Evolutionary conservation across 805 yeast genomes (phyloP).

Genomic region (Candida krabiensis): DNA sequence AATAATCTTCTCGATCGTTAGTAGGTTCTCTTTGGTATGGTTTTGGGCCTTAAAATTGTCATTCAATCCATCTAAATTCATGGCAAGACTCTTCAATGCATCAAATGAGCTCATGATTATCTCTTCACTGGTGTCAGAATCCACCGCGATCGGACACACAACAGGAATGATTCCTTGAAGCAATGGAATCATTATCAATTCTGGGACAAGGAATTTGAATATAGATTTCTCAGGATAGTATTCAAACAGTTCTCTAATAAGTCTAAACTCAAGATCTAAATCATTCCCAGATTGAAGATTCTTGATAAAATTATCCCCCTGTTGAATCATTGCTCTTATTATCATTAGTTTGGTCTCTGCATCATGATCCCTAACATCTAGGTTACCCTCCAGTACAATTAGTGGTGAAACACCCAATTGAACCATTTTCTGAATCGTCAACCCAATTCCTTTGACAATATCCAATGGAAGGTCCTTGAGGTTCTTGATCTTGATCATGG

Average conservation of each 20-base stretch:
- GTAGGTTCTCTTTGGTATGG: conserved; percentile 29
- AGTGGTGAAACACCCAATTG: conserved; percentile 75
- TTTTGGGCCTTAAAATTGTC: conserved; percentile 12
- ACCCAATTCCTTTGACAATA: conserved; percentile 48
- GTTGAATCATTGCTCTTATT: conserved; percentile 23
- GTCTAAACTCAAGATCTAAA: conserved; percentile 26
- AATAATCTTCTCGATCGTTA: conserved; percentile 78
- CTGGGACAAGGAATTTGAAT: conserved; percentile 33
- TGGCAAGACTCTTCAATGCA: conserved; percentile 39
- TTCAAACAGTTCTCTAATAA: conserved; percentile 40
- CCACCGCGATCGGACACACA: conserved; percentile 56
- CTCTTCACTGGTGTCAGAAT: conserved; percentile 31
- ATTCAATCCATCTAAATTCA: conserved; percentile 32
- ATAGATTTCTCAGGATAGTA: conserved; percentile 15
- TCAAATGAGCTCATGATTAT: conserved; percentile 39
- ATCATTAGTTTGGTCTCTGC: conserved; percentile 5
- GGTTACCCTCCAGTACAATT: conserved; percentile 52
- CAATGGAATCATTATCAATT: conserved; percentile 41
- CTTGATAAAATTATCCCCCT: conserved; percentile 21
- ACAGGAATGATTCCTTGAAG: conserved; percentile 54
- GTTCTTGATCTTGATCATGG: conserved; percentile 52
- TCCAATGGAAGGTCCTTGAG: conserved; percentile 34
- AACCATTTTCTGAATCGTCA: conserved; percentile 53
- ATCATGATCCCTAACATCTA: conserved; percentile 6
- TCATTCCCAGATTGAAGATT: conserved; percentile 19